Evolutionary conservation across 352 stramenopile genomes (phyloP), one percentile per base, ranked within the genome.

Genomic region (Thalassiosira pacifica): DNA sequence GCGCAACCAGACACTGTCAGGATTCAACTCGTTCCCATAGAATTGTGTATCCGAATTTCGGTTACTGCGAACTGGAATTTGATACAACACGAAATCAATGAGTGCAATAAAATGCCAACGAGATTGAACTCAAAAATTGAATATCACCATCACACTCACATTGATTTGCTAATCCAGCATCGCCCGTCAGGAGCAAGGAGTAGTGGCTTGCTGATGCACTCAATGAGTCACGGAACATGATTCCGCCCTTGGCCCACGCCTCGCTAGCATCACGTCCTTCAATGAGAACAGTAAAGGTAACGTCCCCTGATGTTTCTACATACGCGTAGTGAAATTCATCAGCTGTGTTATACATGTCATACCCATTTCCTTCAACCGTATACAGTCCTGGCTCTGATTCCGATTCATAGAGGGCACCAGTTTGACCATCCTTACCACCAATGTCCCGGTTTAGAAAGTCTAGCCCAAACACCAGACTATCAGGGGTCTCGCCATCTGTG

Each of bases 301-400:
- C 59, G 73, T 91, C 85, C 0, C 85, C 85, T 8, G 80, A 88
- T 32, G 72, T 85, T 71, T 88, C 79, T 18, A 91, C 32, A 32
- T 78, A 83, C 79, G 86, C 82, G 26, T 84, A 90, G 73, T 90
- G 79, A 66, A 90, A 90, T 18, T 19, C 57, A 67, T 90, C 85
- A 72, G 32, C 22, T 22, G 48, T 65, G 26, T 27, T 63, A 60
- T 71, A 61, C 22, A 37, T 4, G 53, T 32, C 22, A 19, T 6
- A 61, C 24, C 34, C 22, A 18, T 24, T n/a, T 61, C 32, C 57
- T 34, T 55, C 37, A 32, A 53, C 22, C 19, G 40, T 70, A 52
- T 88, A 82, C 16, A 83, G 74, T 69, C 81, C 81, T 19, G 45
- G 6, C 45, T n/a, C n/a, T n/a, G 69, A 63, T 27, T 26, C 55